Percentiles rank a stretch among this genome's conserved stretches.
Evolutionary conservation across 768 basidiomycete genomes (phyloP).

Genomic region (Suillus discolor): DNA sequence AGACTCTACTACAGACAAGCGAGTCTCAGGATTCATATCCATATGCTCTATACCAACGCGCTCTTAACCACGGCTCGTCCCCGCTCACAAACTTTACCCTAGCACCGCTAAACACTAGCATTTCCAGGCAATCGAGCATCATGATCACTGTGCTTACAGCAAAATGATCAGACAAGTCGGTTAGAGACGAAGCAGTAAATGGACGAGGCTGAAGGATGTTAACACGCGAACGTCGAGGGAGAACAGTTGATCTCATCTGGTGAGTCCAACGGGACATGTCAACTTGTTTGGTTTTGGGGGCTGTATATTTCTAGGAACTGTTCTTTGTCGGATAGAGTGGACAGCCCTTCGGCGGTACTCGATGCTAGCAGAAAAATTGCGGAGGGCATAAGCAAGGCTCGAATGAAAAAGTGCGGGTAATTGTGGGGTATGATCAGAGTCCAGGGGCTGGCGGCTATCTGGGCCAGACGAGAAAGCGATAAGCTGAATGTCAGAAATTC

Average conservation of each 20-base stretch:
- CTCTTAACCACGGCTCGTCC: constrained; percentile 53
- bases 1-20: not conserved
- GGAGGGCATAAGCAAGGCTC: constrained; percentile 47
- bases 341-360: constrained; percentile 38
- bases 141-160: constrained; percentile 25
- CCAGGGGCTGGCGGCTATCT: not conserved
- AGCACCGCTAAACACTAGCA: constrained; percentile 36
- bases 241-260: constrained; percentile 17
- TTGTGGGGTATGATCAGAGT: constrained; percentile 45
- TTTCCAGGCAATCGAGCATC: constrained; percentile 39
- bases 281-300: constrained; percentile 10
- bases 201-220: constrained; percentile 14
- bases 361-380: constrained; percentile 44
- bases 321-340: constrained; percentile 36
- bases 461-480: not conserved
- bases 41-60: constrained; percentile 40
- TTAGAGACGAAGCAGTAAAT: not conserved
- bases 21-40: not conserved
- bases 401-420: constrained; percentile 49
- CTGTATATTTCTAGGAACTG: not conserved
- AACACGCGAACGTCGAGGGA: constrained; percentile 29
- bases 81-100: constrained; percentile 52
- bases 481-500: constrained; percentile 26
- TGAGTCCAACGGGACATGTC: constrained; percentile 14
- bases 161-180: constrained; percentile 9